Evolutionary conservation across 2,329 filamentous ascomycete genomes (phyloP).

Genomic region (Ascochyta rabiei): DNA sequence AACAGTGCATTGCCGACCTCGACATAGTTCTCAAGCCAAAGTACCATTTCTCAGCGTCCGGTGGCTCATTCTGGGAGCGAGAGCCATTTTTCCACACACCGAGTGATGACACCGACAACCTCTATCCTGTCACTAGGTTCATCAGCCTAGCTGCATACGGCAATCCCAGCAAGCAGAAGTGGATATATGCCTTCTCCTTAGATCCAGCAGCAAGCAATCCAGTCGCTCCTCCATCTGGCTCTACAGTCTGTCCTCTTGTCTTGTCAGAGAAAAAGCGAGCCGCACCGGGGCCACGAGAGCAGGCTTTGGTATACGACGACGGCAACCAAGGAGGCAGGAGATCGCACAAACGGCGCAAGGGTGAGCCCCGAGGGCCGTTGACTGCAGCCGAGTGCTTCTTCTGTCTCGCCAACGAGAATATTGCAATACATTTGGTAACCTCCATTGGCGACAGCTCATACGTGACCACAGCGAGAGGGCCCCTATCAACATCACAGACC

Average conservation of each 20-base stretch:
- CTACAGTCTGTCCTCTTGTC: conserved; percentile 77
- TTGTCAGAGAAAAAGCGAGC: conserved; percentile 65
- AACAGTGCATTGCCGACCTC: conserved; percentile 77
- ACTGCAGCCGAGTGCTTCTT: conserved; percentile 86
- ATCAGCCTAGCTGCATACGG: conserved; percentile 83
- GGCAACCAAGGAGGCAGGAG: conserved; percentile 44
- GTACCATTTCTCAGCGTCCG: conserved; percentile 82
- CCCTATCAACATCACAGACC: conserved; percentile 73
- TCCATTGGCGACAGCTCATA: conserved; percentile 89
- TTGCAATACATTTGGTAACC: conserved; percentile 86
- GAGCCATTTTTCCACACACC: conserved; percentile 84
- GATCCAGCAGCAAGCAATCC: conserved; percentile 67
- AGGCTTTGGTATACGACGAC: conserved; percentile 47
- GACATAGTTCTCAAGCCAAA: conserved; percentile 82
- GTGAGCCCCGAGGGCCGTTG: conserved; percentile 43
- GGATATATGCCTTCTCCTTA: conserved; percentile 73
- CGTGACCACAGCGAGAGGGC: conserved; percentile 89
- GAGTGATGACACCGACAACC: conserved; percentile 56
- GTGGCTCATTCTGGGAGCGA: conserved; percentile 80
- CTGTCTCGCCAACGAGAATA: conserved; percentile 84
- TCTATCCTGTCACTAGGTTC: conserved; percentile 77
- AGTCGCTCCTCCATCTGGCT: conserved; percentile 68
- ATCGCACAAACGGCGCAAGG: conserved; percentile 48
- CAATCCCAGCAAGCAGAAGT: conserved; percentile 78
- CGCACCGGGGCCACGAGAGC: conserved; percentile 41